These are phyloP conservation scores for Begonia loranthoides DNA, from an alignment of 306 rosid genomes.

Conservation along the genomic window DNA sequence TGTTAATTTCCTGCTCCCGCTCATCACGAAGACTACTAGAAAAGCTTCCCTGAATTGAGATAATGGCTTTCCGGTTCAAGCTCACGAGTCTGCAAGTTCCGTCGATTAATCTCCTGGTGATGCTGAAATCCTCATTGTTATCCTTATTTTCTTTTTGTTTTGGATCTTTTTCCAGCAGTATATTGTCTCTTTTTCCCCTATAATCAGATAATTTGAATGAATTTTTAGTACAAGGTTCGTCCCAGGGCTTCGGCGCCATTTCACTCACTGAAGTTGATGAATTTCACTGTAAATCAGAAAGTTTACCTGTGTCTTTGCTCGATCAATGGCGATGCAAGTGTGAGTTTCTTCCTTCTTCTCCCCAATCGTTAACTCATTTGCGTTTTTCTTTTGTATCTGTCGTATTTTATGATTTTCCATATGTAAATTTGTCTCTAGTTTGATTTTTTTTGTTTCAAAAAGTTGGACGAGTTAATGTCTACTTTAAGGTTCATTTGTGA, in stretches of 20 bases:
- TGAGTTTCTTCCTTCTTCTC: slow-evolving; percentile 12
- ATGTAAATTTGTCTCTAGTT: too few species aligned
- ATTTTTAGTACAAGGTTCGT: slow-evolving; percentile 6
- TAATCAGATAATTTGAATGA: slow-evolving; percentile 8
- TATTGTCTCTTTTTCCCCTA: neutral
- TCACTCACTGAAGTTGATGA: slow-evolving; percentile 7
- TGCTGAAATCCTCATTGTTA: neutral
- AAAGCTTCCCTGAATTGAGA: too few species aligned
- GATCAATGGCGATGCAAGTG: slow-evolving; percentile 16
- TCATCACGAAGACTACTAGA: too few species aligned
- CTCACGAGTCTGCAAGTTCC: slow-evolving; percentile 1
- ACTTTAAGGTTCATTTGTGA: too few species aligned
- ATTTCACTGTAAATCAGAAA: slow-evolving; percentile 14
- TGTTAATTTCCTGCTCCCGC: too few species aligned
- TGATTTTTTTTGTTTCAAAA: too few species aligned
- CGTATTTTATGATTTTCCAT: neutral
- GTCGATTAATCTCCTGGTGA: neutral
- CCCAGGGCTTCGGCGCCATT: slow-evolving; percentile 13
- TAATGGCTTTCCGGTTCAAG: neutral
- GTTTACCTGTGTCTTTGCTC: slow-evolving; percentile 13
- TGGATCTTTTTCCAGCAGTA: neutral
- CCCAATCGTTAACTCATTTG: neutral
- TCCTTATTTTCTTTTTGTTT: neutral
- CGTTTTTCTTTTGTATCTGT: neutral
- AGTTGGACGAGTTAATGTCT: too few species aligned